Conservation (phyloP, 768 basidiomycete genomes). For the Multifurca ochricompacta region DNA sequence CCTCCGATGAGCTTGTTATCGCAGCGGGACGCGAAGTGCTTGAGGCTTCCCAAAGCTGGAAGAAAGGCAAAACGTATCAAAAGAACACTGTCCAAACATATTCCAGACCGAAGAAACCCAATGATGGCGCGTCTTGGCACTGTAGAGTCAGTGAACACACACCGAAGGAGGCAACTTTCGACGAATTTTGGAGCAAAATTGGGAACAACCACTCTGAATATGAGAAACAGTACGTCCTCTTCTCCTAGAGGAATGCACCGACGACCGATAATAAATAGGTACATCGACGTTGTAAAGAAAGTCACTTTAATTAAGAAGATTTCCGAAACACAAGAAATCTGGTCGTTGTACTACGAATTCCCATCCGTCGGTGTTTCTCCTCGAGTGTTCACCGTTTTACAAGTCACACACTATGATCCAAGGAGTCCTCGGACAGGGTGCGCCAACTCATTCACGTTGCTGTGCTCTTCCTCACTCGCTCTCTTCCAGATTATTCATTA, state of each 20-base stretch:
- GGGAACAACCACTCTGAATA: constrained; percentile 58
- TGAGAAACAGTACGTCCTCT: constrained; percentile 51
- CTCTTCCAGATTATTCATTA: constrained; percentile 35
- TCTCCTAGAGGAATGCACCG: not conserved
- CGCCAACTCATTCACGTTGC: constrained; percentile 22
- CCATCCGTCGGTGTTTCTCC: constrained; percentile 55
- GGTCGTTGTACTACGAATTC: constrained; percentile 69
- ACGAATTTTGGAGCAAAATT: constrained; percentile 63
- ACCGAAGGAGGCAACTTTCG: constrained; percentile 60
- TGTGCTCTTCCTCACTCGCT: not conserved
- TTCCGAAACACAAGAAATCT: constrained; percentile 57
- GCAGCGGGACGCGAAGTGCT: constrained; percentile 47
- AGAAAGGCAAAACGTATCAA: constrained; percentile 55
- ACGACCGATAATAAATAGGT: constrained; percentile 34
- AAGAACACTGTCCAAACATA: constrained; percentile 49
- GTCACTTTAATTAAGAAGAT: constrained; percentile 54
- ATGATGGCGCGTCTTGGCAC: constrained; percentile 59
- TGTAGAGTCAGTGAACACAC: constrained; percentile 60
- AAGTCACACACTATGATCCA: constrained; percentile 48
- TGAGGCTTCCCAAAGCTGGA: constrained; percentile 53
- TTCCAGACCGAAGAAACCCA: constrained; percentile 42
- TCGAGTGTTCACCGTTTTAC: constrained; percentile 68
- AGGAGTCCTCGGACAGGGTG: constrained; percentile 52
- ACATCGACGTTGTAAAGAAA: constrained; percentile 56
- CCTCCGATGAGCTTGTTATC: constrained; percentile 51